Evolutionary conservation across 208 protist species (phyloP).

Genomic region (Trypanosomatidae sp.): DNA sequence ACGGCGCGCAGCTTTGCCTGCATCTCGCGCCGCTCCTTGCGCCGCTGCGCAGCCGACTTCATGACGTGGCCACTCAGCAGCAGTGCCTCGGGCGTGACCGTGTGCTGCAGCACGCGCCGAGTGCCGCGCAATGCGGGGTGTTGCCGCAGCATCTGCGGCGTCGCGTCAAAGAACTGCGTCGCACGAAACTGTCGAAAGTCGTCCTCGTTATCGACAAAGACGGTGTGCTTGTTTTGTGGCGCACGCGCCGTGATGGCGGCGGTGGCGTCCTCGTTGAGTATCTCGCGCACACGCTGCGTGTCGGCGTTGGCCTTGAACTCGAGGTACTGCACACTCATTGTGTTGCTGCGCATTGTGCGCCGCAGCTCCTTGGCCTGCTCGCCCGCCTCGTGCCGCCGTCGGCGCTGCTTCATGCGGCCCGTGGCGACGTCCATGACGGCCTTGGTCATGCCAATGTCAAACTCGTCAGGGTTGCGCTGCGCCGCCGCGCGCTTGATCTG

Average conservation of each 20-base stretch:
- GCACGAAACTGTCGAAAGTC: slow-evolving; percentile 68
- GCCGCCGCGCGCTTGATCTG: slow-evolving; percentile 72
- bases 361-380: slow-evolving; percentile 47
- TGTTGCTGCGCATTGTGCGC: slow-evolving; percentile 46
- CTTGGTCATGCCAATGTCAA: slow-evolving; percentile 90
- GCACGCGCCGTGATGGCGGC: slow-evolving; percentile 38
- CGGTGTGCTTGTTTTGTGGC: slow-evolving; percentile 72
- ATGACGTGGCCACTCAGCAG: slow-evolving; percentile 46
- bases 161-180: slow-evolving; percentile 66
- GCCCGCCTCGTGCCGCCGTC: slow-evolving; percentile 8
- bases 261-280: slow-evolving; percentile 62
- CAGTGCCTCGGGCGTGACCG: slow-evolving; percentile 71
- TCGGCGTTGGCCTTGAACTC: slow-evolving; percentile 68
- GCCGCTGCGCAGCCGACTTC: slow-evolving; percentile 51
- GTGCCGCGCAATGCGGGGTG: slow-evolving; percentile 69
- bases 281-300: slow-evolving; percentile 35
- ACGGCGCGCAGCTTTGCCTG: slow-evolving; percentile 36
- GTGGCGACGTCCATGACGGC: slow-evolving; percentile 73
- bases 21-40: slow-evolving; percentile 54
- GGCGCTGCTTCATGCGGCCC: slow-evolving; percentile 62
- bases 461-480: slow-evolving; percentile 91
- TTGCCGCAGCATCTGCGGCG: slow-evolving; percentile 71
- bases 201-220: slow-evolving; percentile 76
- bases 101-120: slow-evolving; percentile 57
- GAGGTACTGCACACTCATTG: slow-evolving; percentile 74